Base-by-base conservation (phyloP, 2,329 filamentous ascomycete species). In the Calonectria pseudoreteaudii region DNA sequence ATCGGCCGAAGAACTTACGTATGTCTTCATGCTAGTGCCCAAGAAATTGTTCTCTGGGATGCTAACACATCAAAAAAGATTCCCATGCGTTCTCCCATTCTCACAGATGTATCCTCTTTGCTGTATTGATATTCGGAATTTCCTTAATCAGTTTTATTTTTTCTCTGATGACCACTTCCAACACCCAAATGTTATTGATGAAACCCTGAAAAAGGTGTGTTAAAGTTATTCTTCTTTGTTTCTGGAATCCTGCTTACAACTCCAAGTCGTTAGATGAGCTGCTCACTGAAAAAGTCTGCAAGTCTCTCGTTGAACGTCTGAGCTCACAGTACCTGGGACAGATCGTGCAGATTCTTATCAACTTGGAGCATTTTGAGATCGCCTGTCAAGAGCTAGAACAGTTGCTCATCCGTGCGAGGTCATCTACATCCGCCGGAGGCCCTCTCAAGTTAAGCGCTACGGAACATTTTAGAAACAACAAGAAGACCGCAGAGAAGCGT, bases 81-180 rank as follows among this genome's bases (percentile, higher is more conserved):
- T 98, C 83, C 97, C 97, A 7, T 97, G 94, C 79, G 95, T 98
- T n/a, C 88, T 99, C 1, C 97, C 97, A 0, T 99, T 99, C 84
- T 98, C 96, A 16, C 96, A 98, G 80, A 99, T 99, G 97, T 99
- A 99, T 82, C 96, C 97, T 1, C 89, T 98, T 38, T 98, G 97
- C 85, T 99, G 97, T 87, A 98, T 98, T 82, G 95, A 98, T 81
- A 98, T 99, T 80, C 92, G 96, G 50, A 98, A 98, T 84, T 98
- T 99, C 84, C 88, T 98, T 73, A 98, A 98, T 83, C 96, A 98
- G 82, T 98, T 99, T 81, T 98, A 98, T 84, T 96, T 97, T 84
- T 99, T 98, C 85, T 95, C 95, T 11, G 96, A 98, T 80, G 96
- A 98, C 81, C 95, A 98, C 82, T 98, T 98, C 82, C 94, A 97